Percentiles rank a stretch among this genome's conserved stretches.
Evolutionary conservation across 495 filamentous ascomycete species (phyloP).

Genomic region (Pseudotulostoma volvatum): DNA sequence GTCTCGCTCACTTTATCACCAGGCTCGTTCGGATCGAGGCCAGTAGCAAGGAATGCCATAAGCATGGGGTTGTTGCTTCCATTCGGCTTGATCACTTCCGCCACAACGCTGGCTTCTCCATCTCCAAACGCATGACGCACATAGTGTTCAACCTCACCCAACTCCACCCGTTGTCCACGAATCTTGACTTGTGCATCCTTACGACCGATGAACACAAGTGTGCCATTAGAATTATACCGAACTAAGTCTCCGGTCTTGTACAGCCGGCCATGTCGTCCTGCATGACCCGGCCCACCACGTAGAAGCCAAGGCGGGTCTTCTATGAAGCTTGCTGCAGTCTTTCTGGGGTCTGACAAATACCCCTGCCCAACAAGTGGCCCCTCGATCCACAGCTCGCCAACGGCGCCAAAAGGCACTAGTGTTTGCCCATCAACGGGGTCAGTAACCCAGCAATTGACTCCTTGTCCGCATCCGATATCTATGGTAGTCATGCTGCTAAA

Average conservation of each 20-base stretch:
- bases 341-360: constrained; percentile 27
- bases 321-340: constrained; percentile 27
- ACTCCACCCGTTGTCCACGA: constrained; percentile 14
- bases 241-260: constrained; percentile 3
- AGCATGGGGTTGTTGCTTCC: constrained; percentile 1
- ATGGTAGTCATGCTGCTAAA: neutral
- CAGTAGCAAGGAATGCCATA: neutral
- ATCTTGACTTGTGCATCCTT: constrained; percentile 18
- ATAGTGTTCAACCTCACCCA: constrained; percentile 14
- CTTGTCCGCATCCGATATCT: constrained; percentile 7
- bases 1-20: constrained; percentile 1
- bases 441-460: constrained; percentile 25
- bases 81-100: constrained; percentile 9
- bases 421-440: constrained; percentile 21
- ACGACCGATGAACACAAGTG: constrained; percentile 13
- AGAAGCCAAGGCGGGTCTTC: constrained; percentile 32
- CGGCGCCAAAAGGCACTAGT: constrained; percentile 31
- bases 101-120: neutral
- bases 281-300: too few species aligned
- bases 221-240: constrained; percentile 12
- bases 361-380: constrained; percentile 31
- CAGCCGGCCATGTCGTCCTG: too few species aligned
- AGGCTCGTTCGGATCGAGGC: constrained; percentile 1
- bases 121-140: constrained; percentile 4
- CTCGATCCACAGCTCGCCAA: constrained; percentile 39